phyloP scores from a whole-genome alignment of 2,329 filamentous ascomycete genomes.

The Fusarium paranaense region DNA sequence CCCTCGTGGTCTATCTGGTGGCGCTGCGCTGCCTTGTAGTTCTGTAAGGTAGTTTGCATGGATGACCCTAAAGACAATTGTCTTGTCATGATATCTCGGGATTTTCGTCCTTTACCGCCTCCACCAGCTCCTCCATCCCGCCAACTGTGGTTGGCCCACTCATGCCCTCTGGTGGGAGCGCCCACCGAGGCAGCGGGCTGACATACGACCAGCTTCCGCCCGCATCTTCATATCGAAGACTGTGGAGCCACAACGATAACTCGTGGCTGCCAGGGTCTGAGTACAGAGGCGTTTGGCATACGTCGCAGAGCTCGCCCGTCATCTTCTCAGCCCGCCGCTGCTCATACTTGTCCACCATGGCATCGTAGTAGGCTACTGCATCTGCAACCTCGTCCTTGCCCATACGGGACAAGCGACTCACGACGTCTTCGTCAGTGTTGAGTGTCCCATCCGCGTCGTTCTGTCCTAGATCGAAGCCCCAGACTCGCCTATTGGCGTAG shows the following conservation, averaged over 20 bases:
- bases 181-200: conserved; percentile 88
- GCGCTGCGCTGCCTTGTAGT: conserved; percentile 25
- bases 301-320: conserved; percentile 83
- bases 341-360: conserved; percentile 91
- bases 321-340: conserved; percentile 93
- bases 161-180: conserved; percentile 79
- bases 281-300: conserved; percentile 90
- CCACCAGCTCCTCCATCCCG: conserved; percentile 68
- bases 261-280: conserved; percentile 93
- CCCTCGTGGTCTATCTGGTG: conserved; percentile 24
- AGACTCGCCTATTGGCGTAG: conserved; percentile 94
- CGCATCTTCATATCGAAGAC: conserved; percentile 86
- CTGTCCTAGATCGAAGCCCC: conserved; percentile 81
- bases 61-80: conserved; percentile 14
- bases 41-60: conserved; percentile 8
- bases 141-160: conserved; percentile 78
- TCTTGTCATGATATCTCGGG: conserved; percentile 51
- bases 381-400: conserved; percentile 94
- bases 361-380: conserved; percentile 92
- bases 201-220: conserved; percentile 88
- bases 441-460: conserved; percentile 73
- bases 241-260: conserved; percentile 93
- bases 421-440: conserved; percentile 89
- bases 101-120: conserved; percentile 62
- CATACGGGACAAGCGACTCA: conserved; percentile 86